Evolutionary conservation across 768 basidiomycete genomes (phyloP), one percentile per base, ranked within the genome.

Genomic region (Hygrophoropsis aurantiaca): DNA sequence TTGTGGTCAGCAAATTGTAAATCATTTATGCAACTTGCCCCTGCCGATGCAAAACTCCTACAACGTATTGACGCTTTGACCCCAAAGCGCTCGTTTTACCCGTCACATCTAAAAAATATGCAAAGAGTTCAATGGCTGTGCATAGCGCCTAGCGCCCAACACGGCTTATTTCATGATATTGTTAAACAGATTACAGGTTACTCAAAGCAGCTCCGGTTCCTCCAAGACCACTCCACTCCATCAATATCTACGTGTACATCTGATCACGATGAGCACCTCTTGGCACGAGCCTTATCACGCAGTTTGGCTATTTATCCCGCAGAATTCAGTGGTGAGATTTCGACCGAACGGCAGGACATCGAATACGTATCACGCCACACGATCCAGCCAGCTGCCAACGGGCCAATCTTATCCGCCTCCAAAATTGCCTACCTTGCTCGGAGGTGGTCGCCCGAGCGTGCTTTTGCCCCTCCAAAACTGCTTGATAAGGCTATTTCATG

Each of bases 11-110:
- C 73, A 6, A 51, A 56, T 13, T 67, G 58, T 27, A 59, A 54
- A 30, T 74, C 77, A 2, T 74, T 75, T 44, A 65, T 70, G 59
- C 52, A 46, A 24, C 57, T 72, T 11, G 52, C 52, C 6, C 3
- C 32, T 3, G 49, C 51, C 6, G 66, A 72, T 27, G 23, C 54
- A 8, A 27, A 49, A n/a, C 54, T 72, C 34, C 56, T 77, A 26
- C 48, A 42, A 23, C 48, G 44, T n/a, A 72, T 76, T 35, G 46
- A 46, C 10, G 33, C 47, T 5, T 57, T 76, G 24, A 61, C 59
- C 5, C 70, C 74, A 2, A 13, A 25, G 9, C 50, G 73, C 13
- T 19, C 42, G 5, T 77, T 61, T 46, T 71, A 72, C 52, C 72
- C 72, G 1, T 10, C 39, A 1, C 60, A 69, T 44, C 43, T 66